These are phyloP conservation scores for Eucalyptus virginea DNA, from an alignment of 345 rosid species.

Conservation along the genomic window DNA sequence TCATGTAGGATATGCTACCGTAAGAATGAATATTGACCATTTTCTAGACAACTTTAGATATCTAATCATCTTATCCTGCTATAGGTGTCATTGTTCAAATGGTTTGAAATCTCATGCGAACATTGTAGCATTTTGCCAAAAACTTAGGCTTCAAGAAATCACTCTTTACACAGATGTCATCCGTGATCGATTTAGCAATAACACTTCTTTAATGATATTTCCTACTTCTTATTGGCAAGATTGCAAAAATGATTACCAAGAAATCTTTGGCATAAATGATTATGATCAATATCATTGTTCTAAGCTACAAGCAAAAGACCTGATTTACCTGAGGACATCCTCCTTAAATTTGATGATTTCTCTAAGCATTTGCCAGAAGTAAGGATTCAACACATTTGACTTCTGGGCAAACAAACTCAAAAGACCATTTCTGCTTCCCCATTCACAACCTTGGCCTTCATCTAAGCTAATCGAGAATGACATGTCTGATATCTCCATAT, in stretches of 20 bases:
- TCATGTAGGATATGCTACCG: not conserved
- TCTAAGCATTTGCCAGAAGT: constrained; percentile 78
- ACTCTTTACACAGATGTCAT: not conserved
- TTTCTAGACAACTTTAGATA: not conserved
- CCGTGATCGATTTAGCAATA: not conserved
- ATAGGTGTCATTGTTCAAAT: not conserved
- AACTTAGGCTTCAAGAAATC: not conserved
- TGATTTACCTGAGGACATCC: constrained; percentile 38
- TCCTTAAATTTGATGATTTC: constrained; percentile 60
- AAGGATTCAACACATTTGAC: constrained; percentile 41
- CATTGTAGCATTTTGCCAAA: not conserved
- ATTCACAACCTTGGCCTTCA: constrained; percentile 64
- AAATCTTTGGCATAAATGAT: not conserved
- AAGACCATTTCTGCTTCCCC: constrained; percentile 80
- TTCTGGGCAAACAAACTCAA: constrained; percentile 71
- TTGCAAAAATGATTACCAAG: not conserved
- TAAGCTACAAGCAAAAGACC: not conserved
- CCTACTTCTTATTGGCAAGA: not conserved
- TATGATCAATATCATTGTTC: not conserved
- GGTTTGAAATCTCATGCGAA: not conserved
- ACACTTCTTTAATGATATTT: not conserved
- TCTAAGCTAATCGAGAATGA: constrained; percentile 81
- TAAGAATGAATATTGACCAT: not conserved
- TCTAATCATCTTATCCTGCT: not conserved
- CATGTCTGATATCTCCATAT: constrained; percentile 78